Conservation (phyloP, 495 filamentous ascomycete species). For the Aspergillus steynii region DNA sequence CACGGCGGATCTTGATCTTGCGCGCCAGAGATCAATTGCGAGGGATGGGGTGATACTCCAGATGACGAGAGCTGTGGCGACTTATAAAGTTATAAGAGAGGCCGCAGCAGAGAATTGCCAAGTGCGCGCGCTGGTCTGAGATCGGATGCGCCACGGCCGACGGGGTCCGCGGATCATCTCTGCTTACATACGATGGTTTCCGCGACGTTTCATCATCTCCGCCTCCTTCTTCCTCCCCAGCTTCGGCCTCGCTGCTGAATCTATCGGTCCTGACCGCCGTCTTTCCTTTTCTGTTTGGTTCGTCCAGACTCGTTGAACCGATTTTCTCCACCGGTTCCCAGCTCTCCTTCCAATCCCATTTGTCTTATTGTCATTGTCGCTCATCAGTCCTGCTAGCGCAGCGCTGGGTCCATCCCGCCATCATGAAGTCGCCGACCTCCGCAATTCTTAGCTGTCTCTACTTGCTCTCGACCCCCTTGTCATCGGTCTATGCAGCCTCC, state of each 20-base stretch:
- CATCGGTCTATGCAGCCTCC: conserved; percentile 23
- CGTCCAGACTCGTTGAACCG: conserved; percentile 20
- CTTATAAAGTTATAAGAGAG: neutral
- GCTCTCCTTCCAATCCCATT: neutral
- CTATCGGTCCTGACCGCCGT: neutral
- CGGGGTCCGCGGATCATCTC: neutral
- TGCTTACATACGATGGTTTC: neutral
- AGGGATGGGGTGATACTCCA: neutral
- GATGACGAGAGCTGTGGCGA: neutral
- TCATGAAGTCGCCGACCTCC: conserved; percentile 25
- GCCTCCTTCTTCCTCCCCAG: neutral
- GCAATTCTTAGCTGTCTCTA: conserved; percentile 18
- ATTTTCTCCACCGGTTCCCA: neutral
- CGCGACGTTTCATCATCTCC: neutral
- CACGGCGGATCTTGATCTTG: too few relatives aligned
- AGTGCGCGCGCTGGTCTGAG: neutral
- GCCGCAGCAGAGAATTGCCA: neutral
- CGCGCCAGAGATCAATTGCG: neutral
- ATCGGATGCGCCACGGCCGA: neutral
- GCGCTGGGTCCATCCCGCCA: neutral
- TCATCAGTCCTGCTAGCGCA: conserved; percentile 3
- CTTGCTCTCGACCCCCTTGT: conserved; percentile 19
- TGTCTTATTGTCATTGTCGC: conserved; percentile 6
- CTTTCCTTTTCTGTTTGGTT: conserved; percentile 20
- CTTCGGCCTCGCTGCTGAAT: neutral